Evolutionary conservation across 257 asterid genomes (phyloP), one percentile per base, ranked within the genome.

Genomic region (Solanum boliviense): DNA sequence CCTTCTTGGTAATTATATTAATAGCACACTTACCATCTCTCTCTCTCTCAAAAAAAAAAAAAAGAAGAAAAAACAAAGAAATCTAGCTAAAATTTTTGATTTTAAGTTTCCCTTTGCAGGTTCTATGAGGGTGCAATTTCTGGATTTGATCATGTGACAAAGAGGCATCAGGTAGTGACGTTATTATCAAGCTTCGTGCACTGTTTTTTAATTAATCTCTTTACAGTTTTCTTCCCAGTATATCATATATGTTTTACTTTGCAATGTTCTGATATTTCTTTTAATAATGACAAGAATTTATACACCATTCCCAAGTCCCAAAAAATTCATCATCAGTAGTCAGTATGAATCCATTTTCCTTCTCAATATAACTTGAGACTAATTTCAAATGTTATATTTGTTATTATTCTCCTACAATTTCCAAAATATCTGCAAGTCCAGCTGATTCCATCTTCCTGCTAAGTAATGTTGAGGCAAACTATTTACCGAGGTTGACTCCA

Each of bases 151-250:
- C 91, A 78, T 88, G 75, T 84, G 79, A 72, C 10, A 32, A 92
- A 89, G 91, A 88, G 38, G 87, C 96, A 94, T 81, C 46, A 87
- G 94, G 94, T 93, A 90, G 78, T 91, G 87, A 85, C 20, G 32
- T 48, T 18, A 67, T 38, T 67, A 48, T 72, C 31, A 29, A 44
- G 25, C 68, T 70, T n/a, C 11, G 9, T 70, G 46, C 23, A 25
- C 88, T 86, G 36, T 25, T 86, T 36, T 70, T 13, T 7, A 29
- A 71, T 67, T 34, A 32, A 36, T 71, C 20, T 38, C 31, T 46
- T 5, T 86, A 46, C 88, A 31, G 68, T 36, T 86, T 46, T 34
- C 52, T 12, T 86, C 44, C 46, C 72, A 71, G 44, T 72, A 36
- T 39, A 71, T 86, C 10, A 38, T 86, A 27, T 44, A 15, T 46